phyloP scores from a whole-genome alignment of 2,329 filamentous ascomycete species.

The Daldinia sp. region DNA sequence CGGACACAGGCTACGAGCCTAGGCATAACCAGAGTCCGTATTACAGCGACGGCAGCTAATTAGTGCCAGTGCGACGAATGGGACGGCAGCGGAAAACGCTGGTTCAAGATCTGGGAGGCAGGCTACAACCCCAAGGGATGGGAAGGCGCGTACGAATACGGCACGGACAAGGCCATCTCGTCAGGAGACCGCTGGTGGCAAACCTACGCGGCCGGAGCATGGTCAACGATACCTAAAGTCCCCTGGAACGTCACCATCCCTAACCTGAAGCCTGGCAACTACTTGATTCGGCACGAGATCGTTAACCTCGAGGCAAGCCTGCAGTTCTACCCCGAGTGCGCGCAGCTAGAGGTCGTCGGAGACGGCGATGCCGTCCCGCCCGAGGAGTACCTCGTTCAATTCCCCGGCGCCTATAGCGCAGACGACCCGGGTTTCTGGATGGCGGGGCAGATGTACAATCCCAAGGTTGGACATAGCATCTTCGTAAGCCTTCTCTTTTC shows the following conservation, averaged over 20 bases:
- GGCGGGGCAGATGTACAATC: not conserved
- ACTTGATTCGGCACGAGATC: constrained; percentile 26
- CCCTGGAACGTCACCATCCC: constrained; percentile 22
- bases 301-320: constrained; percentile 22
- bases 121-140: constrained; percentile 33
- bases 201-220: not conserved
- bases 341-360: constrained; percentile 19
- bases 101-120: constrained; percentile 25
- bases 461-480: not conserved
- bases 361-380: not conserved
- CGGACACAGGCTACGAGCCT: not conserved
- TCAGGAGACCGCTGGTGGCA: constrained; percentile 1
- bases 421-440: not conserved
- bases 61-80: constrained; percentile 5
- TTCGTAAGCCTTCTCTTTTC: not conserved
- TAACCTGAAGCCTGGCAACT: constrained; percentile 17
- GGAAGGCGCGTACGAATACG: constrained; percentile 30
- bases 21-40: not conserved
- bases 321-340: constrained; percentile 22
- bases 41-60: not conserved
- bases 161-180: not conserved
- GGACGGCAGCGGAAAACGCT: constrained; percentile 18
- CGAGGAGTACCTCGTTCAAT: constrained; percentile 35
- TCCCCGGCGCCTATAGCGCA: constrained; percentile 20
- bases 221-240: rapidly evolving